Conservation (phyloP, 176 grass and related monocot species). For the Tillandsia fasciculata region DNA sequence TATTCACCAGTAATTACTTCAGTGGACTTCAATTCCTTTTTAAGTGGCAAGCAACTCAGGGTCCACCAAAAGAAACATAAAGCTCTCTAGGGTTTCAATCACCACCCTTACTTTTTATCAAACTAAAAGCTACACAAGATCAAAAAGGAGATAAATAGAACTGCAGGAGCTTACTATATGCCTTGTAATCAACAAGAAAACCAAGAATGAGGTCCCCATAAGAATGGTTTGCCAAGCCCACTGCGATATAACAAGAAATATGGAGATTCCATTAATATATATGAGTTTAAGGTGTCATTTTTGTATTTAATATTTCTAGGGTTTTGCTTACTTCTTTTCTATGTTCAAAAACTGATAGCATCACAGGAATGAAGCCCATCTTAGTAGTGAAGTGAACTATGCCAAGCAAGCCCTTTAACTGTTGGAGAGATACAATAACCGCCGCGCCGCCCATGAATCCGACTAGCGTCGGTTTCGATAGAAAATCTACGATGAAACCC, state of each 20-base stretch:
- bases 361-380: conserved; percentile 84
- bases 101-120: conserved; percentile 30
- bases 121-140: conserved; percentile 3
- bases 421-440: conserved; percentile 92
- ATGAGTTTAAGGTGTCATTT: background rate
- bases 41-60: conserved; percentile 59
- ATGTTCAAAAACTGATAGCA: conserved; percentile 56
- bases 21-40: conserved; percentile 45
- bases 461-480: conserved; percentile 79
- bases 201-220: conserved; percentile 82
- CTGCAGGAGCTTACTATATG: conserved; percentile 62
- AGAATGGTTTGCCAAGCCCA: conserved; percentile 88
- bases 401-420: conserved; percentile 85
- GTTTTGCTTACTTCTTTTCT: conserved; percentile 46
- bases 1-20: conserved; percentile 16
- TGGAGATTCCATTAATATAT: background rate
- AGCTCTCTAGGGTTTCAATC: conserved; percentile 27
- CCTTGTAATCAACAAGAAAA: conserved; percentile 66
- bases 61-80: conserved; percentile 32
- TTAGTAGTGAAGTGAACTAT: conserved; percentile 83
- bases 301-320: background rate
- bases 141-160: conserved; percentile 2
- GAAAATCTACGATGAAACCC: conserved; percentile 86
- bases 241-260: conserved; percentile 24
- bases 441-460: conserved; percentile 97